Evolutionary conservation across 2,329 filamentous ascomycete genomes (phyloP).

Genomic region (Pseudogymnoascus verrucosus): DNA sequence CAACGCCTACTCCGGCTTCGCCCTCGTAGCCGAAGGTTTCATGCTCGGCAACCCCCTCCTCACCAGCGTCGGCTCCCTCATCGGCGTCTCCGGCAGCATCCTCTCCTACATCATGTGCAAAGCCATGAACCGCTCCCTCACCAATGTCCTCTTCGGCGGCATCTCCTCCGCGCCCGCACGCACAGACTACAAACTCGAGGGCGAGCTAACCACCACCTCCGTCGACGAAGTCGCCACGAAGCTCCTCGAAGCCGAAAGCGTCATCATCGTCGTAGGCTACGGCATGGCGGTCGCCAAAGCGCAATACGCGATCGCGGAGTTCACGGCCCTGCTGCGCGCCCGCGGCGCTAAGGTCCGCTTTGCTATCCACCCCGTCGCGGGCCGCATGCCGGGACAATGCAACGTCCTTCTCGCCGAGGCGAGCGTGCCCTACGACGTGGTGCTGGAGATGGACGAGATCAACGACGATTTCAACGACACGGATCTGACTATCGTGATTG

Average conservation of each 20-base stretch:
- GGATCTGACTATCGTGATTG: slow-evolving; percentile 80
- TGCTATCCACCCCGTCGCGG: slow-evolving; percentile 83
- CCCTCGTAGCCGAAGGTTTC: slow-evolving; percentile 80
- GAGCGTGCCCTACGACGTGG: slow-evolving; percentile 78
- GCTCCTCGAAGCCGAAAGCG: slow-evolving; percentile 67
- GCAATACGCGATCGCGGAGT: slow-evolving; percentile 82
- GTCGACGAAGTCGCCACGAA: slow-evolving; percentile 75
- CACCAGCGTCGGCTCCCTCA: slow-evolving; percentile 77
- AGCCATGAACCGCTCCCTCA: slow-evolving; percentile 86
- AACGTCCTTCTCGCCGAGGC: slow-evolving; percentile 87
- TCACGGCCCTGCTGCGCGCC: slow-evolving; percentile 63
- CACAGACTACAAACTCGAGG: slow-evolving; percentile 67
- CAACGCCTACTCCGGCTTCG: slow-evolving; percentile 87
- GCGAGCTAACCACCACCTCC: slow-evolving; percentile 67
- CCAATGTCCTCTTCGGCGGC: slow-evolving; percentile 82
- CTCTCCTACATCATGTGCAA: slow-evolving; percentile 82
- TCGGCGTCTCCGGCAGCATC: slow-evolving; percentile 82
- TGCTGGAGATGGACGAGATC: slow-evolving; percentile 93
- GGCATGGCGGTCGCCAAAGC: slow-evolving; percentile 94
- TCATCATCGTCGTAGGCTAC: slow-evolving; percentile 82
- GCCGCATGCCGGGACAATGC: slow-evolving; percentile 88
- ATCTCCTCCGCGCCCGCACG: slow-evolving; percentile 57
- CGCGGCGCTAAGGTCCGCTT: slow-evolving; percentile 78
- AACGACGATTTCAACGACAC: slow-evolving; percentile 86
- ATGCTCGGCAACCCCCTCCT: slow-evolving; percentile 85